These are phyloP conservation scores for Fomitopsis pulvina DNA, from an alignment of 768 basidiomycete species.

Conservation along the genomic window DNA sequence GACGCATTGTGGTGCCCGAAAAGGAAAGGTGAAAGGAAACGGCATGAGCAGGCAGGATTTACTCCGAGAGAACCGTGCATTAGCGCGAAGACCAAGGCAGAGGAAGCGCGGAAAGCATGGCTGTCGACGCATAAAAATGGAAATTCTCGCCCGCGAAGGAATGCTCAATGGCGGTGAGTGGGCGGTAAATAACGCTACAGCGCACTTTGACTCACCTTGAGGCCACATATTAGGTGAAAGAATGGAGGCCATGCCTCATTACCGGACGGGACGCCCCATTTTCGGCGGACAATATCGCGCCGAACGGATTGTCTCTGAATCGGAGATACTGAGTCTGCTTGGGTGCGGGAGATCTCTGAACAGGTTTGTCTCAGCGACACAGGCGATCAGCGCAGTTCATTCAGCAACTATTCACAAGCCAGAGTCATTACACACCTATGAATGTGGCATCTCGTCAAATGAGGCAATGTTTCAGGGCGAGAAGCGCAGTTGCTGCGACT, in stretches of 20 bases:
- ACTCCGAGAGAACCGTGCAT: neutral
- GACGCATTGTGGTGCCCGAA: slow-evolving; percentile 17
- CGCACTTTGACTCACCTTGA: neutral
- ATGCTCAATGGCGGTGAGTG: neutral
- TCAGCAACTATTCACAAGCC: slow-evolving; percentile 1
- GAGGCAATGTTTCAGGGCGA: neutral
- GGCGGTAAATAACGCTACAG: neutral
- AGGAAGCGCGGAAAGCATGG: neutral
- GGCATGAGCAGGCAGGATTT: neutral
- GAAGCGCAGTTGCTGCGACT: neutral
- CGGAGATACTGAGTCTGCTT: neutral
- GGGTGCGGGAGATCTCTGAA: neutral
- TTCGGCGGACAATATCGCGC: neutral
- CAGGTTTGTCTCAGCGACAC: neutral
- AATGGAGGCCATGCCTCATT: neutral
- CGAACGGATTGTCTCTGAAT: neutral
- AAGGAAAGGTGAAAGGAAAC: slow-evolving; percentile 22
- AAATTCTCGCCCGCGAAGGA: neutral
- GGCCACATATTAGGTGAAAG: neutral
- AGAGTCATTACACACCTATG: neutral
- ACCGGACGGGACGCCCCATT: neutral
- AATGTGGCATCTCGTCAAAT: neutral
- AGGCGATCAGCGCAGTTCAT: neutral
- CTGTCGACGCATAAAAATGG: neutral
- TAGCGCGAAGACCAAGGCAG: neutral